Base-by-base conservation (phyloP, 495 filamentous ascomycete genomes). In the Trichoderma virens region DNA sequence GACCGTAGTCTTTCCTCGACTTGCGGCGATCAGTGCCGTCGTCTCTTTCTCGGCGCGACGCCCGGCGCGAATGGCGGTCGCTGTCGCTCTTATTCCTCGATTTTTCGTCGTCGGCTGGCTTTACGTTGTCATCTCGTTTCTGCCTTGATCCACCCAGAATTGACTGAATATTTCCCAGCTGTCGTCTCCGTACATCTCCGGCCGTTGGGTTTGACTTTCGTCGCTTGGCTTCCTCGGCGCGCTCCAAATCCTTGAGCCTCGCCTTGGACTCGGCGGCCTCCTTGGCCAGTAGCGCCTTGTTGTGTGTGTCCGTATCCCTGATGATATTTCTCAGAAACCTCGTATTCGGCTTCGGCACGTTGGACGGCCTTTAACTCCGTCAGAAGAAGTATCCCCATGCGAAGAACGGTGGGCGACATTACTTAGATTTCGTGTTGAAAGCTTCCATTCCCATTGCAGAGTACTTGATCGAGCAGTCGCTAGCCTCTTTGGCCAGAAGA, bases 261-360 rank as follows among this genome's bases (percentile, higher is more conserved):
- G 68, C 72, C 59, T 80, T 76, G 9, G 79, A 73, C 77, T 79
- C 86, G 70, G 66, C 84, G 43, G 87, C 85, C 72, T 98, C 93
- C 67, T 89, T 96, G 0, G 87, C 90, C 45, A 88, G 83, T 62
- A 97, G 79, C 6, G 92, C 89, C 14, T 90, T 84, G 82, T 98
- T 98, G 74, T 98, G 94, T 62, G 68, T 90, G 65, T 94, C 90
- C 1, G 91, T 93, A 64, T 95, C 89, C 65, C 87, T 88, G 67
- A 98, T 89, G 62, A 98, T 89, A 67, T 94, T 90, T 30, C 87
- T 85, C 14, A 98, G 79, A 68, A 98, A 98, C 51, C 90, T 81
- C 0, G 89, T 96, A 69, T 98, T 98, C 16, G 93, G 91, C 69
- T 92, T 96, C 3, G 91, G 91, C 62, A 91, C 90, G 69, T 84